Evolutionary conservation across 2,329 filamentous ascomycete genomes (phyloP), one percentile per base, ranked within the genome.

Genomic region (Botrytis medusae): DNA sequence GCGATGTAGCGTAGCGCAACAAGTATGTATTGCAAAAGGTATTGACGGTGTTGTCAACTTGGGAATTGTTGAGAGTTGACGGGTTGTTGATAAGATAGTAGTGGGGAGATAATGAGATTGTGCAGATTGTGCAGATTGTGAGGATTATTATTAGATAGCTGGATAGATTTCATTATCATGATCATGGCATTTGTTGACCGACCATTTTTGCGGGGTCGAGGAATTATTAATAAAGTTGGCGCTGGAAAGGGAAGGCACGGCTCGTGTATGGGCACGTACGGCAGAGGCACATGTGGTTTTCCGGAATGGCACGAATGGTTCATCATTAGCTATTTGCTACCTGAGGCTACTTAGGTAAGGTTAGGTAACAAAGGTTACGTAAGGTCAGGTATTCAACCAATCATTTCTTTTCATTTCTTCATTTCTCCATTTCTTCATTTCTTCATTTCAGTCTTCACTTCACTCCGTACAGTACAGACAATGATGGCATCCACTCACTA

Each of bases 171-270:
- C 37, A 37, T 9, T 37, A 37, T 37, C 37, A 9, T 37, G 37
- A 8, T 54, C 51, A 54, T 62, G 34, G 25, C 34, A 63, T 29
- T 63, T 42, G 37, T 44, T 44, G 37, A 63, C 20, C 29, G 37
- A 44, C 20, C 42, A 64, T 64, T 51, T 64, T 67, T 67, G 63
- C 63, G 63, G 63, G 63, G 63, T 54, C 46, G 18, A 29, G 32
- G 37, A 20, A 12, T 64, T 44, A 12, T 64, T 44, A 44, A 64
- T 64, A 57, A 32, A 29, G 6, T 46, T 64, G 46, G 61, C 40
- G 61, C 16, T 14, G n/a, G 25, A 46, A 20, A 40, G 29, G 18
- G 14, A 29, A 51, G 46, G 46, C 46, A 67, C 32, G 62, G 62
- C 18, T 64, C 62, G 42, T 32, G 7, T 1, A 8, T 8, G 5